Evolutionary conservation across 139 green algal genomes (phyloP).

Genomic region (Chlamydomonas urium): DNA sequence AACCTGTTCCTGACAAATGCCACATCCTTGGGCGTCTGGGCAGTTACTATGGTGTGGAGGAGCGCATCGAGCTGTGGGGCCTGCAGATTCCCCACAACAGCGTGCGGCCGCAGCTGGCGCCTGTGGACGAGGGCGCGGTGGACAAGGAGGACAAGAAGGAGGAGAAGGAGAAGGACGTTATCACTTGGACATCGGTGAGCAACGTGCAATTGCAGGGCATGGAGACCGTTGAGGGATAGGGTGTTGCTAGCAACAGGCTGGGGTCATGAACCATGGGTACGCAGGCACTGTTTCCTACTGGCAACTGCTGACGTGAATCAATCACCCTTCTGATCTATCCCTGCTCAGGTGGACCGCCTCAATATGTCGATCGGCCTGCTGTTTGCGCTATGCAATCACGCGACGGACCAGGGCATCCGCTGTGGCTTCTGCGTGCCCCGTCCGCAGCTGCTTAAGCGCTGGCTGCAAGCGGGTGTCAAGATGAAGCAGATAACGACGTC

Average conservation of each 20-base stretch:
- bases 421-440: constrained; percentile 58
- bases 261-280: too few species aligned
- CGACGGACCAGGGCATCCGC: constrained; percentile 41
- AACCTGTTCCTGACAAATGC: too few species aligned
- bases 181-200: constrained; percentile 49
- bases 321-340: too few species aligned
- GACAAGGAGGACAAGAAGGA: background rate
- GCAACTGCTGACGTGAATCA: too few species aligned
- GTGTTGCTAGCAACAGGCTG: too few species aligned
- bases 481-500: constrained; percentile 53
- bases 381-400: constrained; percentile 62
- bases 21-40: background rate
- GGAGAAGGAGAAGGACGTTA: constrained; percentile 17
- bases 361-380: constrained; percentile 69
- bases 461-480: constrained; percentile 53
- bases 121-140: background rate
- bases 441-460: constrained; percentile 64
- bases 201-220: too few species aligned
- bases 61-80: constrained; percentile 69
- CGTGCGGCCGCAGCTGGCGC: constrained; percentile 39
- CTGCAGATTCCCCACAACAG: constrained; percentile 65
- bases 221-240: too few species aligned
- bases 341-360: constrained; percentile 63
- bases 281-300: too few species aligned
- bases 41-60: constrained; percentile 44